Base-by-base conservation (phyloP, 257 asterid genomes). In the Solanum pennellii region DNA sequence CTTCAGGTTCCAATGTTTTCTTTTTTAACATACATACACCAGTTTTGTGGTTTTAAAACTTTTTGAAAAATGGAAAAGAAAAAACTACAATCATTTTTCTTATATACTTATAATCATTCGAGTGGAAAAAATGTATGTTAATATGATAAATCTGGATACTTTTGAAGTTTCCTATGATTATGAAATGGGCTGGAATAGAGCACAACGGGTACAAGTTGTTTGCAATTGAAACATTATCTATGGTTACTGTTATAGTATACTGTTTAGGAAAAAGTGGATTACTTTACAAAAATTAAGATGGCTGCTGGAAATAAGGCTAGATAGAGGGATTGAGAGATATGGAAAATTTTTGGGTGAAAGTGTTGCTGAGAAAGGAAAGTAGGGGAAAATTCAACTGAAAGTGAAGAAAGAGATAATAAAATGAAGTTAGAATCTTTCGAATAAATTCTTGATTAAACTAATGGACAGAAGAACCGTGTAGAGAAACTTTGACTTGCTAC, bases 1-100 rank as follows among this genome's bases (percentile, higher is more conserved):
- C 44, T 94, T 71, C 93, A 95, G 97, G 99, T 96, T 42, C 35
- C 87, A 47, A 1, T 80, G 25, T 41, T 79, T 77, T 71, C 25
- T 37, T 60, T 49, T 49, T 25, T 0, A 3, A n/a, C n/a, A 23
- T n/a, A 86, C 89, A 4, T 65, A 33, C 80, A 9, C 47, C n/a
- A 60, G n/a, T 3, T 47, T 2, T 11, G 8, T 15, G 0, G 15
- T 62, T 77, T 31, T 77, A n/a, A 77, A 44, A 14, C 25, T 77
- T 9, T 44, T 8, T 1, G 4, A 42, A n/a, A 77, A 15, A 42
- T 13, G 83, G 83, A 44, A 14, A 42, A n/a, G n/a, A 25, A 77
- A 42, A 76, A 41, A 23, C 33, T 39, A 10, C 31, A 5, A 18
- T 73, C 47, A 33, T 73, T 73, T 37, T 27, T 13, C 74, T 27